phyloP scores from a whole-genome alignment of 805 yeast species.

The Vanderwaltozyma verrucispora region DNA sequence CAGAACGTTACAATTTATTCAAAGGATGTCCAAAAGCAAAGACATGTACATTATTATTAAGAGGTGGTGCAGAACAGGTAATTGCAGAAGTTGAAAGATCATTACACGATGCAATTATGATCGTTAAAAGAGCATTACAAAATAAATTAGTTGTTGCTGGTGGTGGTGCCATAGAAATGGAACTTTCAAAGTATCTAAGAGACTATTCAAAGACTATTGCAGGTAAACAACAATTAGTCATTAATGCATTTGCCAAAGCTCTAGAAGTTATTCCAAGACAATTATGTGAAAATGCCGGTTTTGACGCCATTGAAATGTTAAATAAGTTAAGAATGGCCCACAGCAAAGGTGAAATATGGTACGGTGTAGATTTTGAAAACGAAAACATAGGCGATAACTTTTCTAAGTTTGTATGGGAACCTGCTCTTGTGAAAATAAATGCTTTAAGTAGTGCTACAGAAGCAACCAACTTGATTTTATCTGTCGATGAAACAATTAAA shows the following conservation, averaged over 20 bases:
- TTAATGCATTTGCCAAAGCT: conserved; percentile 88
- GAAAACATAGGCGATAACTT: conserved; percentile 79
- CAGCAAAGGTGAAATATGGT: conserved; percentile 86
- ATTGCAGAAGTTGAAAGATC: conserved; percentile 97
- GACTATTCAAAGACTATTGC: conserved; percentile 81
- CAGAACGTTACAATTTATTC: conserved; percentile 88
- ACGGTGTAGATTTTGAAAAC: conserved; percentile 82
- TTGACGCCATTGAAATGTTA: conserved; percentile 91
- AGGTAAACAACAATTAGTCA: conserved; percentile 91
- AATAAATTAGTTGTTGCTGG: conserved; percentile 90
- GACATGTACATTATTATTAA: conserved; percentile 83
- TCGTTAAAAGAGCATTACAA: conserved; percentile 87
- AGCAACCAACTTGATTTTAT: conserved; percentile 84
- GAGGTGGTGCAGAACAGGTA: conserved; percentile 99
- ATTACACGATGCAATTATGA: conserved; percentile 96
- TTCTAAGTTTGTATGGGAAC: conserved; percentile 92
- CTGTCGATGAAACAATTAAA: conserved; percentile 92
- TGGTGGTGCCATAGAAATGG: conserved; percentile 99
- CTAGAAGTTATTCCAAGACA: conserved; percentile 95
- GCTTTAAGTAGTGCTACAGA: conserved; percentile 95
- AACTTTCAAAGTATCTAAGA: conserved; percentile 76
- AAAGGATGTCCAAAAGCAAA: conserved; percentile 86
- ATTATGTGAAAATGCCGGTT: conserved; percentile 97
- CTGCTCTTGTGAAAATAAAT: conserved; percentile 84
- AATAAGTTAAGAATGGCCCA: conserved; percentile 89